A percentile compares a stretch with the other conserved stretches of the same genome.
phyloP scores from a whole-genome alignment of 345 rosid species.

The Psidium friedrichsthalianum region DNA sequence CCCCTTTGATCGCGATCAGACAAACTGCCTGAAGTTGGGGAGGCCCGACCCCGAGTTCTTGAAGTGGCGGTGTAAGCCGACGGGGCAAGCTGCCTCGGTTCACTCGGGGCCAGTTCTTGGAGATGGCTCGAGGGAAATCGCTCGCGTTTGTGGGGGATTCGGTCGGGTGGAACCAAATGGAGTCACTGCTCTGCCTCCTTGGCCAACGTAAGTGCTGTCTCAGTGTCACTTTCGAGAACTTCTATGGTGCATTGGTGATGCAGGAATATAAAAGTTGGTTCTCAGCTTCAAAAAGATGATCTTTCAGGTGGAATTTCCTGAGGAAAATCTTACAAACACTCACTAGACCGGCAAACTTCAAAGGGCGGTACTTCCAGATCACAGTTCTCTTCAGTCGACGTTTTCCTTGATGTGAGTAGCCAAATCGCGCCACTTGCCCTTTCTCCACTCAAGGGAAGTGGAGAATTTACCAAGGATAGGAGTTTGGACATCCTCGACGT shows the following conservation, averaged over 20 bases:
- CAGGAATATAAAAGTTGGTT: too few relatives aligned
- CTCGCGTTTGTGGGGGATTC: conserved; percentile 32
- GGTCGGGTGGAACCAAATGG: conserved; percentile 37
- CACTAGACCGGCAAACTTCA: conserved; percentile 6
- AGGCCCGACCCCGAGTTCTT: conserved; percentile 31
- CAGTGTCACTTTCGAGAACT: background rate
- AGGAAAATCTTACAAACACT: conserved; percentile 6
- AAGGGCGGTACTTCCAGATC: conserved; percentile 5
- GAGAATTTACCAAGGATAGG: background rate
- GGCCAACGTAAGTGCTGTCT: conserved; percentile 11
- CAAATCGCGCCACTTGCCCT: background rate
- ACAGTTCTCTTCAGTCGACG: background rate
- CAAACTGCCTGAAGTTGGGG: conserved; percentile 44
- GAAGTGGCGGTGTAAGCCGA: conserved; percentile 49
- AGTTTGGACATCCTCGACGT: background rate
- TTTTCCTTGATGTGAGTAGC: too few relatives aligned
- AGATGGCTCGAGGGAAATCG: conserved; percentile 25
- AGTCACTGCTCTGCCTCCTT: conserved; percentile 30
- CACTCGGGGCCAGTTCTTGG: too few relatives aligned
- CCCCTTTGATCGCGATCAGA: conserved; percentile 22
- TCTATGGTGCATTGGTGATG: too few relatives aligned
- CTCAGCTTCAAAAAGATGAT: too few relatives aligned
- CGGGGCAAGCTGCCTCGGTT: conserved; percentile 19
- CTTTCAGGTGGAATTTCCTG: conserved; percentile 27
- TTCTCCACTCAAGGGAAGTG: background rate